phyloP scores from a whole-genome alignment of 2,329 filamentous ascomycete species.

The Trichophyton mentagrophytes region DNA sequence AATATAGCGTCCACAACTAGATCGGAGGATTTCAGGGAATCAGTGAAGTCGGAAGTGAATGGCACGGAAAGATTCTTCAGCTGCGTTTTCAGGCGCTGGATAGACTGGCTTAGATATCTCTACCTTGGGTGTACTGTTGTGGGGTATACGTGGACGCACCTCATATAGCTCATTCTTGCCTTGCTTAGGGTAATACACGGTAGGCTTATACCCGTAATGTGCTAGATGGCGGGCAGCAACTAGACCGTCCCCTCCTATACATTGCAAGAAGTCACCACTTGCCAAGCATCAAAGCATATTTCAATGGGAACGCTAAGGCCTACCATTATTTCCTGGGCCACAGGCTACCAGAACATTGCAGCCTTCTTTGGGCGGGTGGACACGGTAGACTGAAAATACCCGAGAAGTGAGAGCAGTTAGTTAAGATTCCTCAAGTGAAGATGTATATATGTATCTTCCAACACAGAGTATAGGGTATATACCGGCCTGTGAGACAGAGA shows the following conservation, averaged over 20 bases:
- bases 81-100: slow-evolving; percentile 67
- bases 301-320: neutral
- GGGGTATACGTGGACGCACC: slow-evolving; percentile 35
- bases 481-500: slow-evolving; percentile 87
- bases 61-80: slow-evolving; percentile 70
- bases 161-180: slow-evolving; percentile 82
- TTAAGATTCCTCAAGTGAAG: neutral
- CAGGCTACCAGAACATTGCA: slow-evolving; percentile 74
- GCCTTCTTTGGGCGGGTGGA: slow-evolving; percentile 64
- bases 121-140: slow-evolving; percentile 6
- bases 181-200: slow-evolving; percentile 85
- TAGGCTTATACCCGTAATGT: slow-evolving; percentile 82
- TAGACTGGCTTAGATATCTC: slow-evolving; percentile 16
- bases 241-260: slow-evolving; percentile 73
- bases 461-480: slow-evolving; percentile 9
- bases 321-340: slow-evolving; percentile 60
- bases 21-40: slow-evolving; percentile 55
- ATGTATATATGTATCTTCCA: neutral
- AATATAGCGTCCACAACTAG: slow-evolving; percentile 90
- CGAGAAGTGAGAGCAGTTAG: neutral
- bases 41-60: slow-evolving; percentile 67
- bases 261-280: neutral
- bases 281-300: neutral
- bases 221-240: slow-evolving; percentile 85
- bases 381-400: slow-evolving; percentile 53